Evolutionary conservation across 768 basidiomycete genomes (phyloP).

Genomic region (Phaeolepiota aurea): DNA sequence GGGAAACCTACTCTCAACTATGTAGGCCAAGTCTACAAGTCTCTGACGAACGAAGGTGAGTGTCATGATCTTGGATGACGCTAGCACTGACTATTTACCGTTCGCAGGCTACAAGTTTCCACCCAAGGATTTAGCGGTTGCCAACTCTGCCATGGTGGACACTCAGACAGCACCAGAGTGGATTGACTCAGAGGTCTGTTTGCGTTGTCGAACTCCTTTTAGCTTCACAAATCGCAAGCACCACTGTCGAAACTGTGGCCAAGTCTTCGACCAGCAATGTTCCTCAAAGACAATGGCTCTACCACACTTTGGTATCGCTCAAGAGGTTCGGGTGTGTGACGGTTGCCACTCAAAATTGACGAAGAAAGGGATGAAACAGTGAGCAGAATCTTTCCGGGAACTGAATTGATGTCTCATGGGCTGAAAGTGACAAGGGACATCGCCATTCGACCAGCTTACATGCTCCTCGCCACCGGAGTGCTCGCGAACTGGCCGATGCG

Average conservation of each 20-base stretch:
- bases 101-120: slow-evolving; percentile 74
- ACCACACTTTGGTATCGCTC: slow-evolving; percentile 88
- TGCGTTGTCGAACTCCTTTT: slow-evolving; percentile 86
- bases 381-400: too few relatives aligned
- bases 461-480: slow-evolving; percentile 42
- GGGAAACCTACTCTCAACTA: slow-evolving; percentile 69
- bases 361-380: slow-evolving; percentile 56
- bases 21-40: slow-evolving; percentile 74
- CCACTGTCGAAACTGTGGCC: slow-evolving; percentile 96
- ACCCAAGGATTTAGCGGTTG: slow-evolving; percentile 60
- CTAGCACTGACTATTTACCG: slow-evolving; percentile 4
- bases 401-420: slow-evolving; percentile 7
- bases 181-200: slow-evolving; percentile 93
- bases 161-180: slow-evolving; percentile 92
- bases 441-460: slow-evolving; percentile 49
- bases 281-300: slow-evolving; percentile 78
- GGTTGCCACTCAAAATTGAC: slow-evolving; percentile 74
- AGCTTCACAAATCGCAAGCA: slow-evolving; percentile 96
- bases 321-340: slow-evolving; percentile 93
- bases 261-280: slow-evolving; percentile 92
- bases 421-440: slow-evolving; percentile 35
- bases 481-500: slow-evolving; percentile 65
- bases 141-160: slow-evolving; percentile 81
- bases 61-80: slow-evolving; percentile 1
- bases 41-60: slow-evolving; percentile 67